A percentile compares a stretch with the other conserved stretches of the same genome.
phyloP scores from a whole-genome alignment of 148 eudicot species.

The Silene latifolia region DNA sequence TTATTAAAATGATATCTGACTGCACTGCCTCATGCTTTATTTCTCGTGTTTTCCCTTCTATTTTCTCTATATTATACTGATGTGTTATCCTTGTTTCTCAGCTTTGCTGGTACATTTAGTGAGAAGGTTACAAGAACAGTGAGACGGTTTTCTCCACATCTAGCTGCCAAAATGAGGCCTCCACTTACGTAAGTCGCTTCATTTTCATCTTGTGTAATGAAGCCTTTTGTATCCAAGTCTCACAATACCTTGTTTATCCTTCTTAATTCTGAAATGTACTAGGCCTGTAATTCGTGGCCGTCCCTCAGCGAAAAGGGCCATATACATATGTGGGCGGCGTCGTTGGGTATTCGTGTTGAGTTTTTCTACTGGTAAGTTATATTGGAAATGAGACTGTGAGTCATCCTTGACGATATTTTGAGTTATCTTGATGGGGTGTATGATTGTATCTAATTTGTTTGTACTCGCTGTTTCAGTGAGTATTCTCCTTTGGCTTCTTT shows the following conservation, averaged over 20 bases:
- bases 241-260: constrained; percentile 11
- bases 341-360: constrained; percentile 79
- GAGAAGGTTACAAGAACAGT: constrained; percentile 90
- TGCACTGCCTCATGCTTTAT: neutral
- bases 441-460: neutral
- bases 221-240: neutral
- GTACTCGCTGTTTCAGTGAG: constrained; percentile 46
- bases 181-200: constrained; percentile 69
- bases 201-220: constrained; percentile 1
- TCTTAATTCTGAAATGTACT: constrained; percentile 14
- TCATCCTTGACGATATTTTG: neutral
- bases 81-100: constrained; percentile 32
- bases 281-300: constrained; percentile 99
- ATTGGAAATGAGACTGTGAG: neutral
- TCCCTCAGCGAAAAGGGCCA: constrained; percentile 84
- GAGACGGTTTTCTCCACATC: constrained; percentile 86
- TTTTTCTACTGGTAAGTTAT: constrained; percentile 55
- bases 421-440: neutral
- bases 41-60: neutral
- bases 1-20: neutral
- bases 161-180: constrained; percentile 99
- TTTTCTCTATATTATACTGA: neutral
- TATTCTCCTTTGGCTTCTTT: constrained; percentile 77
- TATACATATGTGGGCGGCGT: constrained; percentile 86
- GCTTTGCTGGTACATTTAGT: constrained; percentile 90